Evolutionary conservation across 2,329 filamentous ascomycete species (phyloP), one percentile per base, ranked within the genome.

Genomic region (Diaporthe velutina): DNA sequence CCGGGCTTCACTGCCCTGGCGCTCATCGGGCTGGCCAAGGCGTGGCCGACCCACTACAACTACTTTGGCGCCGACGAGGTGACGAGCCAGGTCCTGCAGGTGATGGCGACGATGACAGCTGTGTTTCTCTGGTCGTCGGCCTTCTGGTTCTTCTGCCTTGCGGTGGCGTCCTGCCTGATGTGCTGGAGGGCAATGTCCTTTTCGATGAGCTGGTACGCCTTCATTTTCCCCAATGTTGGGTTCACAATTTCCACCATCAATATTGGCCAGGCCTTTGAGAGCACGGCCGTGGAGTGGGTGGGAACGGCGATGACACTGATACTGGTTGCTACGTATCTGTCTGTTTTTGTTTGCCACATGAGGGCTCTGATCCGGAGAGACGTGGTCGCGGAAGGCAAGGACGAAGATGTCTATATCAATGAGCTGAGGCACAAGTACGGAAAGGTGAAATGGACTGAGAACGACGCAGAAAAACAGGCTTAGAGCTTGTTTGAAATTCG

Each of bases 171-270:
- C 7, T 58, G 54, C 30, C 25, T 70, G 15, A 55, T 58, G 38
- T 30, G 35, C 50, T 70, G 50, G 67, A 58, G 76, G 76, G 66
- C 54, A 73, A 77, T 77, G 73, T 9, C 42, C n/a, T 79, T 79
- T 71, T 57, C 58, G 7, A 70, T 79, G 12, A 58, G 70, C n/a
- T 78, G 78, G 78, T 79, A 76, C 76, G 74, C 52, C 7, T 70
- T 78, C 17, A 55, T 79, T 13, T 79, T 78, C 45, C 77, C 77
- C 2, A 79, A 78, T 68, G 73, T 77, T 15, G 78, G 77, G 19
- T 76, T 77, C 70, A 72, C 73, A 30, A 61, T 79, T 30, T 77
- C 77, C 17, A 78, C 77, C 19, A 74, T 42, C n/a, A 74, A 70
- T 38, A 76, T 79, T 13, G 77, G 77, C 48, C 54, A 75, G 58